phyloP scores from a whole-genome alignment of 164 flowering plant species.

The Houttuynia cordata region DNA sequence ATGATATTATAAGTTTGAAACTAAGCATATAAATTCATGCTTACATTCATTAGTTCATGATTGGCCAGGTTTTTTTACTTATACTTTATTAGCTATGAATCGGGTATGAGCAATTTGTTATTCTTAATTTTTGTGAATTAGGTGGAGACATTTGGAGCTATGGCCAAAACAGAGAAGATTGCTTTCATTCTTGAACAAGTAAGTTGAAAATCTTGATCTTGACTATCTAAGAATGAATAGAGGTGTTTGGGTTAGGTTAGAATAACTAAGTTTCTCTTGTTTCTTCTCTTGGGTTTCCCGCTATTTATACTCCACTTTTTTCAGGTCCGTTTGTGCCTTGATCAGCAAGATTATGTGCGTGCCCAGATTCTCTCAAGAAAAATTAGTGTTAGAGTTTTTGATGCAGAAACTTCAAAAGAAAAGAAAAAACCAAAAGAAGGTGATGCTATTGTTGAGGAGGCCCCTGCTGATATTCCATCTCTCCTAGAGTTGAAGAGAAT shows the following conservation, averaged over 20 bases:
- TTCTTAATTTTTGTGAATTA: constrained; percentile 11
- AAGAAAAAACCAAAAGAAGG: constrained; percentile 97
- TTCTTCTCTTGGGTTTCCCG: neutral
- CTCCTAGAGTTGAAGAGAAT: constrained; percentile 72
- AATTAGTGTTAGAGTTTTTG: constrained; percentile 87
- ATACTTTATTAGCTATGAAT: too few relatives aligned
- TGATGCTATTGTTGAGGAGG: constrained; percentile 76
- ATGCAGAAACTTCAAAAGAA: constrained; percentile 68
- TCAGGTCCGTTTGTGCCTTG: constrained; percentile 90
- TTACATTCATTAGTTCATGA: neutral
- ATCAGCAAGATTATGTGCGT: constrained; percentile 87
- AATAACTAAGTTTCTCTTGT: too few relatives aligned
- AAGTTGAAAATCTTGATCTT: constrained; percentile 8
- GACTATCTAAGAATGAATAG: neutral
- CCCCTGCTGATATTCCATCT: constrained; percentile 70
- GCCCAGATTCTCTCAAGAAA: constrained; percentile 93
- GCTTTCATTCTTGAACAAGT: constrained; percentile 98
- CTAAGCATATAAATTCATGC: neutral
- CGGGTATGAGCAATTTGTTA: too few relatives aligned
- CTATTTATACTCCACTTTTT: constrained; percentile 2
- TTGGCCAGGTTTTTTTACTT: neutral
- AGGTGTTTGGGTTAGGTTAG: too few relatives aligned
- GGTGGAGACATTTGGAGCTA: constrained; percentile 99
- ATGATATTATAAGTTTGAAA: neutral
- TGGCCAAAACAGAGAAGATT: constrained; percentile 97